phyloP scores from a whole-genome alignment of 805 yeast species.

The Wickerhamiella sergipiensis region DNA sequence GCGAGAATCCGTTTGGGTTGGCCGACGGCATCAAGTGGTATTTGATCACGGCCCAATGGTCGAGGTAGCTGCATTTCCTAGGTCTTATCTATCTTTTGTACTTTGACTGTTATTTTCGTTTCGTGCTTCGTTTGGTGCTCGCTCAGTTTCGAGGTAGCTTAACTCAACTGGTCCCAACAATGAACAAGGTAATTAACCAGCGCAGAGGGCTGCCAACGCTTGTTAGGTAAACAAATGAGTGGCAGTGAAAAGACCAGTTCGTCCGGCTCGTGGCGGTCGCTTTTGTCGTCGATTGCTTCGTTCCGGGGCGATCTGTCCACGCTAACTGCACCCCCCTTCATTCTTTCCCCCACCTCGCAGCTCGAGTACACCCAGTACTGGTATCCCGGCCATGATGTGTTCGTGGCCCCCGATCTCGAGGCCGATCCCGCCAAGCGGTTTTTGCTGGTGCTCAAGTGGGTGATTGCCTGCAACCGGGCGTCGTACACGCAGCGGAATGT shows the following conservation, averaged over 20 bases:
- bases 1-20: constrained; percentile 55
- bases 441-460: constrained; percentile 80
- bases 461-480: constrained; percentile 76
- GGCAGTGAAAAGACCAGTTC: not conserved
- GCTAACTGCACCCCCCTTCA: constrained; percentile 94
- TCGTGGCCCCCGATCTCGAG: constrained; percentile 49
- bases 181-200: not conserved
- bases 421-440: constrained; percentile 43
- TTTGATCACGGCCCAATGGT: constrained; percentile 10
- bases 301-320: constrained; percentile 90
- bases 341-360: constrained; percentile 76
- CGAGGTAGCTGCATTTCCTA: too few relatives aligned
- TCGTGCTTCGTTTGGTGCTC: too few relatives aligned
- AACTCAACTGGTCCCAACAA: not conserved
- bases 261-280: constrained; percentile 54
- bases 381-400: constrained; percentile 82
- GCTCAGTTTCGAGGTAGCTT: too few relatives aligned
- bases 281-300: constrained; percentile 78
- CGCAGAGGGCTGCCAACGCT: not conserved
- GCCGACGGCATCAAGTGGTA: constrained; percentile 36
- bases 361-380: constrained; percentile 90
- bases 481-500: constrained; percentile 91
- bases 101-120: too few relatives aligned
- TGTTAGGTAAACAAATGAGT: not conserved
- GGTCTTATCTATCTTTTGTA: too few relatives aligned